Percentiles rank a stretch among this genome's conserved stretches.
These are phyloP conservation scores for Chaetomiaceae sp. DNA, from an alignment of 2,329 filamentous ascomycete species.

Conservation along the genomic window DNA sequence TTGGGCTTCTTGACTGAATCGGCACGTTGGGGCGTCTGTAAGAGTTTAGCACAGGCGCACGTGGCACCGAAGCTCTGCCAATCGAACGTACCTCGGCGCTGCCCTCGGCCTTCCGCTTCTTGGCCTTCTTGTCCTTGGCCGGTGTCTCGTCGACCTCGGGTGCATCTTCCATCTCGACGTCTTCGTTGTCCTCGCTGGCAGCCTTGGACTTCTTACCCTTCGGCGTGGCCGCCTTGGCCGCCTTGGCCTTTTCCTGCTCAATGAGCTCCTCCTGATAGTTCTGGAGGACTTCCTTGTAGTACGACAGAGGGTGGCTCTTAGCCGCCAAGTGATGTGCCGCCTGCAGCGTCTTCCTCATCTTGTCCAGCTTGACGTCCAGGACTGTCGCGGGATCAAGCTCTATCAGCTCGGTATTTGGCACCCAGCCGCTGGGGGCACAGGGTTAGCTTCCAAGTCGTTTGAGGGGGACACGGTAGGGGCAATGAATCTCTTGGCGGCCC, in stretches of 20 bases:
- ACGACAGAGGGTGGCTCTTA: conserved; percentile 69
- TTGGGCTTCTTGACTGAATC: conserved; percentile 65
- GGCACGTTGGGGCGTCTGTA: conserved; percentile 52
- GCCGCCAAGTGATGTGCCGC: conserved; percentile 76
- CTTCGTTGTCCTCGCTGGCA: conserved; percentile 51
- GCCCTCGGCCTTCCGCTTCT: conserved; percentile 87
- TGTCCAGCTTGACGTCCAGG: conserved; percentile 63
- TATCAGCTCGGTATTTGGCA: conserved; percentile 75
- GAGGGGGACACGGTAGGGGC: neutral
- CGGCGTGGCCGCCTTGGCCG: conserved; percentile 42
- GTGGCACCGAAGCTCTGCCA: neutral
- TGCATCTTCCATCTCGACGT: conserved; percentile 58
- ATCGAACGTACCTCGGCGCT: conserved; percentile 56
- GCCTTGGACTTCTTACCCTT: conserved; percentile 50
- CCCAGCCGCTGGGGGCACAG: conserved; percentile 69
- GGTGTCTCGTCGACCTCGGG: conserved; percentile 41
- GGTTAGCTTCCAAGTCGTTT: conserved; percentile 9
- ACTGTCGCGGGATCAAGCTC: conserved; percentile 72
- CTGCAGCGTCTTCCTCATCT: conserved; percentile 74
- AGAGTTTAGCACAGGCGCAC: conserved; percentile 1
- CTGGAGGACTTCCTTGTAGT: conserved; percentile 77
- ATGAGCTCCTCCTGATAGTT: conserved; percentile 63
- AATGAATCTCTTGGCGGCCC: no score
- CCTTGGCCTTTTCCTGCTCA: conserved; percentile 50
- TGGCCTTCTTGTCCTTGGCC: conserved; percentile 49